Conservation (phyloP, 192 early-diverging fungal species). For the Coemansia sp. region DNA sequence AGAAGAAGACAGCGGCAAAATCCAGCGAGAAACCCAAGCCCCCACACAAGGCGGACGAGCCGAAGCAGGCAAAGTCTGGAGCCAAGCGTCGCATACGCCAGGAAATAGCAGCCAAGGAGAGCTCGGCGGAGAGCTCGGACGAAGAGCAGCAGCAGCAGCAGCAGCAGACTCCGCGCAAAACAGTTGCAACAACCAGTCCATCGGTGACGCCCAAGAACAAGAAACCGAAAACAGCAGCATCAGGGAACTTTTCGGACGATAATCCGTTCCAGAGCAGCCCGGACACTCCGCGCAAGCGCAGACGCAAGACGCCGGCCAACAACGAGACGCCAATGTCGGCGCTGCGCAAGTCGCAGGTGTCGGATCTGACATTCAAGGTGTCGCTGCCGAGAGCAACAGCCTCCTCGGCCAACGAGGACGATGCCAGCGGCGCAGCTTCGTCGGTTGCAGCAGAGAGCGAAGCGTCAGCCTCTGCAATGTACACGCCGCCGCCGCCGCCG, state of each 20-base stretch:
- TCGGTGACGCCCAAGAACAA: conserved; percentile 2
- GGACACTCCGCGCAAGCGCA: conserved; percentile 35
- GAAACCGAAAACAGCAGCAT: not conserved
- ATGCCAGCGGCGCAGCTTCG: not conserved
- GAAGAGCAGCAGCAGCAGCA: conserved; percentile 6
- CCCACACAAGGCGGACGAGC: not conserved
- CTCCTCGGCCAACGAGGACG: not conserved
- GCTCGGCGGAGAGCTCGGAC: conserved; percentile 27
- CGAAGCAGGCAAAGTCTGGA: too few relatives aligned
- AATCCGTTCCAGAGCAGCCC: conserved; percentile 57
- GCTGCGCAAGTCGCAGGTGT: conserved; percentile 53
- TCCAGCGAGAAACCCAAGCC: not conserved
- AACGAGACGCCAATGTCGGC: conserved; percentile 39
- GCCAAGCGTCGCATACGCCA: not conserved
- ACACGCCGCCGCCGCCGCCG: not conserved
- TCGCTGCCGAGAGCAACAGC: conserved; percentile 18
- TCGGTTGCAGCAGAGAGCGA: not conserved
- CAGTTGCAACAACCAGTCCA: not conserved
- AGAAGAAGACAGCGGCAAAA: not conserved
- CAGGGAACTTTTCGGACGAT: conserved; percentile 45
- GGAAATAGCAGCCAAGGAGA: not conserved
- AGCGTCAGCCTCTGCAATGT: not conserved
- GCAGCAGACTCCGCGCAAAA: not conserved
- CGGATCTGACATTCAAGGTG: conserved; percentile 38
- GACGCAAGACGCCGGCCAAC: conserved; percentile 17